phyloP scores from a whole-genome alignment of 2,329 filamentous ascomycete genomes.

The Pseudogymnoascus sp. region DNA sequence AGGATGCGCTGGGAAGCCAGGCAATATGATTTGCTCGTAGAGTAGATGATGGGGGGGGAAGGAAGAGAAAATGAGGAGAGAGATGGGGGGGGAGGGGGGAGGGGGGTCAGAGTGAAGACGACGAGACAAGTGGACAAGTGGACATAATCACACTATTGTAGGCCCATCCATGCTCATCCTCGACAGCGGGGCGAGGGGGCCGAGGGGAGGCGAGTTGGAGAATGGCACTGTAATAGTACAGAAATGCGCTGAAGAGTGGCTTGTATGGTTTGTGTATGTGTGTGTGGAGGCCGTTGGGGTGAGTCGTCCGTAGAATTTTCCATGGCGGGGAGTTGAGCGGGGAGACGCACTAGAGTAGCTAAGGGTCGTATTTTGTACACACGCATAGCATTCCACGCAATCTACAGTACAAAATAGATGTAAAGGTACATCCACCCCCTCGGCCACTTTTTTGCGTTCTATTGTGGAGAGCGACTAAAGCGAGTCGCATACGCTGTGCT shows the following conservation, averaged over 20 bases:
- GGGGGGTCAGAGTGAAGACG: not conserved
- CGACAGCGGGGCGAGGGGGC: not conserved
- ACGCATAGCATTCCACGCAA: not conserved
- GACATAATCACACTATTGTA: slow-evolving; percentile 1
- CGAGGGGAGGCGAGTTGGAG: not conserved
- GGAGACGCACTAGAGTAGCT: not conserved
- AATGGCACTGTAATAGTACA: not conserved
- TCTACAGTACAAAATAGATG: not conserved
- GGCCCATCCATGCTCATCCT: not conserved
- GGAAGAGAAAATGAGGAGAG: not conserved
- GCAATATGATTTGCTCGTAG: slow-evolving; percentile 1
- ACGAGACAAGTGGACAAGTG: not conserved
- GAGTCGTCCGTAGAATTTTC: slow-evolving; percentile 1
- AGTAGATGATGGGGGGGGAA: not conserved
- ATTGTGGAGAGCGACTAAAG: slow-evolving; percentile 4
- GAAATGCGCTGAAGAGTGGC: not conserved
- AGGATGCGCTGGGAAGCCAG: not conserved
- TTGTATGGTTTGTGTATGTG: not conserved
- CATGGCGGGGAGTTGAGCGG: not conserved
- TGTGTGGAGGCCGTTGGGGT: slow-evolving; percentile 1
- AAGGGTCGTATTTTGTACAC: not conserved
- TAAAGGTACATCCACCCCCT: not conserved
- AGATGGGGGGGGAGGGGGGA: not conserved
- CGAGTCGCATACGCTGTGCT: not conserved
- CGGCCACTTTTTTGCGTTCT: not conserved